Base-by-base conservation (phyloP, 257 asterid genomes). In the Coffea canephora region DNA sequence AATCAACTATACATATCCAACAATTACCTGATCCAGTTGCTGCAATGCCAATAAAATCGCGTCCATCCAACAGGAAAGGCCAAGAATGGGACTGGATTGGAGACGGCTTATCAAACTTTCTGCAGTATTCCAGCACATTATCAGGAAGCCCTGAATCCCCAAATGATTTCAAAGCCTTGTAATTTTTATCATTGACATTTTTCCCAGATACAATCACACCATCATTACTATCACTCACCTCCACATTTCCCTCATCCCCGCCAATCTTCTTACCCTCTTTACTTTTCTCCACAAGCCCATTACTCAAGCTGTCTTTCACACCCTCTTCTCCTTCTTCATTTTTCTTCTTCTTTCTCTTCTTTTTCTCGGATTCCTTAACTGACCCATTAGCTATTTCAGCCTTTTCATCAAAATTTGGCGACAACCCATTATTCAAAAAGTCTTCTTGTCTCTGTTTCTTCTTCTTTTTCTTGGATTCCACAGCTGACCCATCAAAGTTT, bases 11-110 rank as follows among this genome's bases (percentile, higher is more conserved):
- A 25, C 76, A 18, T 34, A 48, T 64, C 41, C 77, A 77, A 72
- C 43, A 80, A 74, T 69, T 66, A 96, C 99, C 99, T 71, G 99
- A 96, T 31, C 99, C 99, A 49, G 98, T 96, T 73, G 88, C 90
- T 15, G 99, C 99, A 50, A 96, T 96, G 57, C 99, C 99, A 77
- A 96, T 96, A 65, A 96, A 89, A 87, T 96, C 99, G 1, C 97
- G 97, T 45, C 96, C 97, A 54, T 92, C 89, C 48, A 96, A 91
- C 54, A 96, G 94, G 82, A 91, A 96, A n/a, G 95, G 97, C 98
- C 99, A 96, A 0, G 98, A 86, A 82, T 96, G 90, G 31, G 98
- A 86, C 71, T 96, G 99, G 84, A 96, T 96, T 6, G 99, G 99
- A 45, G 98, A 96, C 0, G 98, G 99, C 85, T 88, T 92, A 74